Base-by-base conservation (phyloP, 2,329 filamentous ascomycete genomes). In the Aspergillus sp. region DNA sequence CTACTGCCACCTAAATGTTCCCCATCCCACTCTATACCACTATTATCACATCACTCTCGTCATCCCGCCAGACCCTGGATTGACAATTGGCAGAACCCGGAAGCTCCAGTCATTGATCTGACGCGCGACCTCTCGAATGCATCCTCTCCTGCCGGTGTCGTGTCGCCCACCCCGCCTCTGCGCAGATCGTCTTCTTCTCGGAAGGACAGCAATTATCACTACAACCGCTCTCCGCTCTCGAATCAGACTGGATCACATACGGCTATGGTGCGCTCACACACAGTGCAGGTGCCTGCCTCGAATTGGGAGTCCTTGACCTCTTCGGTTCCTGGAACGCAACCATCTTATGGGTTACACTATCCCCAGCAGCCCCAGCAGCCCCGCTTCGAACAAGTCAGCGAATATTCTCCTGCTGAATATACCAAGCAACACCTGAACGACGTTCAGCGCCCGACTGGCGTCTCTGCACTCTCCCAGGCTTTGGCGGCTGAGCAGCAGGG, bases 341-440 rank as follows among this genome's bases (percentile, higher is more conserved):
- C 63, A 49, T 63, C 61, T 41, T 57, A 59, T 53, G 66, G 63
- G 53, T 56, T 61, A 33, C 51, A 59, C 27, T 55, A 55, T 45
- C 53, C 57, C 19, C 54, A 53, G 22, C 61, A 56, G 20, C 50
- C 41, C 22, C 56, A 53, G 22, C 61, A 56, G 20, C 50, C 41
- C 22, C 56, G 52, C 46, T 61, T 69, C 44, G 58, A 66, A 53
- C 61, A 70, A 49, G 65, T 72, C 37, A 64, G 63, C 53, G 69
- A 71, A 46, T 69, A 67, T 49, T 71, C 69, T 19, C 71, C 71
- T 6, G 63, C 66, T 23, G 69, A 73, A 53, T 73, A 69, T 53
- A 58, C 70, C 25, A 62, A 63, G 38, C 64, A 67, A 43, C 62
- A 58, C 46, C 54, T 65, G 55, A 67, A 69, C 43, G 62, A 62